Evolutionary conservation across 2,329 filamentous ascomycete species (phyloP).

Genomic region (Aspergillus uvarum): DNA sequence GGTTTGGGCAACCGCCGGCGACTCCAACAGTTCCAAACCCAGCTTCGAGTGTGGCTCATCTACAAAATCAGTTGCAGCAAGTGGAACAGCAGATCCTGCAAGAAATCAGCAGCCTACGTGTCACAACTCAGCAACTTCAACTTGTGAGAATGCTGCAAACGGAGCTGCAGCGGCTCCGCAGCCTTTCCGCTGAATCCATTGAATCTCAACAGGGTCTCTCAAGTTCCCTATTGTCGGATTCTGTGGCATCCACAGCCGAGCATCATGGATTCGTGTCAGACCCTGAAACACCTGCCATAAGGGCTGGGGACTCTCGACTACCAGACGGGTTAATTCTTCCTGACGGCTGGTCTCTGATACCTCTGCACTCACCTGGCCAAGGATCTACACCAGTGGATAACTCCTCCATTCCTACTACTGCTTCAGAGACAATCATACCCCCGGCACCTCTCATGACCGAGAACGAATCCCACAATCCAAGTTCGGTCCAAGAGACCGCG

Average conservation of each 20-base stretch:
- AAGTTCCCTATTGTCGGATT: slow-evolving; percentile 19
- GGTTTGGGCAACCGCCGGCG: slow-evolving; percentile 37
- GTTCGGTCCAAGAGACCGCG: background rate
- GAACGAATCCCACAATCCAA: background rate
- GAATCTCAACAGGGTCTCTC: slow-evolving; percentile 5
- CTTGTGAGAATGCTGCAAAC: slow-evolving; percentile 65
- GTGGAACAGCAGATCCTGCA: slow-evolving; percentile 68
- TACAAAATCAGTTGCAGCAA: slow-evolving; percentile 62
- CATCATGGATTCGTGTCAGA: slow-evolving; percentile 33
- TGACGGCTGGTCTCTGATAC: slow-evolving; percentile 46
- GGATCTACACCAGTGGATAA: slow-evolving; percentile 5
- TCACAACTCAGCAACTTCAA: slow-evolving; percentile 66
- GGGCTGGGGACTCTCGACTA: slow-evolving; percentile 47
- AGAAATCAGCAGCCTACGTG: slow-evolving; percentile 63
- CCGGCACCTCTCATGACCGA: background rate
- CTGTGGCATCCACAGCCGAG: slow-evolving; percentile 20
- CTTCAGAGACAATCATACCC: slow-evolving; percentile 2
- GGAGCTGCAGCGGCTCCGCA: slow-evolving; percentile 67
- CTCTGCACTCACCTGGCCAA: slow-evolving; percentile 26
- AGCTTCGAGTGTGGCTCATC: slow-evolving; percentile 31
- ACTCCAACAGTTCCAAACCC: slow-evolving; percentile 18
- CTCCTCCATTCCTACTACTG: slow-evolving; percentile 6
- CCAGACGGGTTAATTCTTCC: slow-evolving; percentile 54
- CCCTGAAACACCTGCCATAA: slow-evolving; percentile 33
- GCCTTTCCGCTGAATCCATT: slow-evolving; percentile 39